Percentiles rank a stretch among this genome's conserved stretches.
These are phyloP conservation scores for Akebia trifoliata DNA, from an alignment of 164 flowering plant species.

Conservation along the genomic window DNA sequence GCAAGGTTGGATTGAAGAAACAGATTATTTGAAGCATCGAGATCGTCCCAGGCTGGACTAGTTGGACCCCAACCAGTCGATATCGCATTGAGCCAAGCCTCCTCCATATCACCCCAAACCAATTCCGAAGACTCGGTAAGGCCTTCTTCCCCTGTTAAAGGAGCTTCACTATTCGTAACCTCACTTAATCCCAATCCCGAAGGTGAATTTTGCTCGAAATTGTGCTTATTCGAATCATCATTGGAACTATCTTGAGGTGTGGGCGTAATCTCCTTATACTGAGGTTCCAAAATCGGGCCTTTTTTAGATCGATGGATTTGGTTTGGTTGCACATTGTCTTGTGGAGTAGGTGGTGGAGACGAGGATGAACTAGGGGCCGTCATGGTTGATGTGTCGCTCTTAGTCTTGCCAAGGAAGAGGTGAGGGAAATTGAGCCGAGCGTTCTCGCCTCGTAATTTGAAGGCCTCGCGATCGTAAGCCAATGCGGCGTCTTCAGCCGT, in stretches of 20 bases:
- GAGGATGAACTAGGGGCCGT: slow-evolving; percentile 23
- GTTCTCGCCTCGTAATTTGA: slow-evolving; percentile 74
- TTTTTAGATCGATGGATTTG: slow-evolving; percentile 13
- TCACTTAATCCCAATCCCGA: neutral
- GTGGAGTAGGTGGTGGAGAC: slow-evolving; percentile 19
- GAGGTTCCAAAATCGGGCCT: slow-evolving; percentile 12
- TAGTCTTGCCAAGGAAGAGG: slow-evolving; percentile 50
- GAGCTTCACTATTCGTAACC: too few species aligned
- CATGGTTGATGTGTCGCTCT: slow-evolving; percentile 8
- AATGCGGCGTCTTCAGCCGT: slow-evolving; percentile 92
- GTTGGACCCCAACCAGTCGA: slow-evolving; percentile 82
- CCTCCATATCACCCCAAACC: slow-evolving; percentile 70
- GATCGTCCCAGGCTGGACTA: slow-evolving; percentile 51
- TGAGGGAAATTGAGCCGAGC: slow-evolving; percentile 92
- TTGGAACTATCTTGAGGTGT: slow-evolving; percentile 8
- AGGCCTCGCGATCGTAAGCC: slow-evolving; percentile 89
- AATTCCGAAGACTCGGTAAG: slow-evolving; percentile 34
- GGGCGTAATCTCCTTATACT: neutral
- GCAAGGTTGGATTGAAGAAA: slow-evolving; percentile 37
- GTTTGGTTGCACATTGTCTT: slow-evolving; percentile 8
- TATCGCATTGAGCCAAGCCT: slow-evolving; percentile 70
- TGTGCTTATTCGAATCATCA: slow-evolving; percentile 3
- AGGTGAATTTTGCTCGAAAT: slow-evolving; percentile 1
- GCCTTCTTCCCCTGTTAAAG: slow-evolving; percentile 17
- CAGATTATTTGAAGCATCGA: slow-evolving; percentile 20